phyloP scores from a whole-genome alignment of 768 basidiomycete species.

The Leccinum incarnatum region DNA sequence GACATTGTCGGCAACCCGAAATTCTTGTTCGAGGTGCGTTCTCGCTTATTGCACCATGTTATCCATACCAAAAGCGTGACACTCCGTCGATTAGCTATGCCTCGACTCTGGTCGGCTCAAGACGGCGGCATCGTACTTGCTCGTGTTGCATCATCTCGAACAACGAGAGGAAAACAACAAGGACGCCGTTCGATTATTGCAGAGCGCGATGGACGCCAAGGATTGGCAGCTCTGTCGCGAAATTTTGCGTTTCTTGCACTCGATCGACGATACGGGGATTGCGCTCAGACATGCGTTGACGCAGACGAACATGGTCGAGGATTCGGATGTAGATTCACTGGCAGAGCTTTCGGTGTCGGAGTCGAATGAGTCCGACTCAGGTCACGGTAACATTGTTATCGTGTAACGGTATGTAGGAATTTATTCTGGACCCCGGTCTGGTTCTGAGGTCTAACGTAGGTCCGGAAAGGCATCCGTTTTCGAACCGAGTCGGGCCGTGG shows the following conservation, averaged over 20 bases:
- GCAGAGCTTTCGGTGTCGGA: background rate
- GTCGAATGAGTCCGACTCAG: background rate
- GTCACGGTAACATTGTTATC: background rate
- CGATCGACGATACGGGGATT: slow-evolving; percentile 82
- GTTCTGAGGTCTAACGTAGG: too few relatives aligned
- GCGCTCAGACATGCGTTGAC: slow-evolving; percentile 62
- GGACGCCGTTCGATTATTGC: slow-evolving; percentile 80
- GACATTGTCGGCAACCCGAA: slow-evolving; percentile 89
- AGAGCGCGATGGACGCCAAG: slow-evolving; percentile 67
- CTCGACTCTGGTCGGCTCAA: slow-evolving; percentile 68
- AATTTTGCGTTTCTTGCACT: slow-evolving; percentile 87
- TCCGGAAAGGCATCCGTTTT: too few relatives aligned
- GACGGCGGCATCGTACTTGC: slow-evolving; percentile 88
- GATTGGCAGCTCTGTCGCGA: slow-evolving; percentile 94
- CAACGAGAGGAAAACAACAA: slow-evolving; percentile 74
- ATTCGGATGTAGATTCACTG: background rate
- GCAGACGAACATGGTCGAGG: slow-evolving; percentile 42
- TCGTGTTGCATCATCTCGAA: slow-evolving; percentile 92
- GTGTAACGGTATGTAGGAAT: background rate
- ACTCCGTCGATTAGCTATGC: slow-evolving; percentile 59
- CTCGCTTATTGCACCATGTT: background rate
- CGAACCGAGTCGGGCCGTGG: background rate
- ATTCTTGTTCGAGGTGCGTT: slow-evolving; percentile 80
- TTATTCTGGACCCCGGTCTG: background rate
- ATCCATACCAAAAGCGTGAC: background rate